Conservation (phyloP, 2,329 filamentous ascomycete genomes). For the Diaporthe humulicola region DNA sequence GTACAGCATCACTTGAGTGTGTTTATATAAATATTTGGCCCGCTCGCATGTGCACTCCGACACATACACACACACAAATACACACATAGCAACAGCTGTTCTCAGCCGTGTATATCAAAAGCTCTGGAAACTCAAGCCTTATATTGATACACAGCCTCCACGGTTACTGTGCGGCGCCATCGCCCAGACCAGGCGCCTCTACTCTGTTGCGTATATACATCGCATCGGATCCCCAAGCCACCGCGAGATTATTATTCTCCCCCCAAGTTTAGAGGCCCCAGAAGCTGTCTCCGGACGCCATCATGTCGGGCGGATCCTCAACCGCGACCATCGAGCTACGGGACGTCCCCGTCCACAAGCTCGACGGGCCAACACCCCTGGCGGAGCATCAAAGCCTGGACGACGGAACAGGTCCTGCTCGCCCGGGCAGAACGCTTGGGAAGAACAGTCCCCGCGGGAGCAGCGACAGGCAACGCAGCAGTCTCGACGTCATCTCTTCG, state of each 20-base stretch:
- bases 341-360: slow-evolving; percentile 9
- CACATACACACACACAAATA: neutral
- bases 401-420: neutral
- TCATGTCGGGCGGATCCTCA: slow-evolving; percentile 30
- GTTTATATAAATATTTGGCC: neutral
- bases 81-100: neutral
- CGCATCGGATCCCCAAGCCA: neutral
- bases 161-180: neutral
- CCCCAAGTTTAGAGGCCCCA: neutral
- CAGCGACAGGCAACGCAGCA: neutral
- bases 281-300: neutral
- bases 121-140: neutral
- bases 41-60: neutral
- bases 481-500: slow-evolving; percentile 15
- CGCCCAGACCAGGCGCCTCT: neutral
- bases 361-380: neutral
- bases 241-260: too few species aligned
- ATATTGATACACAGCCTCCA: neutral
- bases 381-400: neutral
- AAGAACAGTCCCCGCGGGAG: neutral
- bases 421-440: neutral
- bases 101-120: neutral
- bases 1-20: too few species aligned
- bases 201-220: neutral
- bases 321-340: slow-evolving; percentile 33